These are phyloP conservation scores for Verbena officinalis DNA, from an alignment of 257 asterid genomes.

Conservation along the genomic window DNA sequence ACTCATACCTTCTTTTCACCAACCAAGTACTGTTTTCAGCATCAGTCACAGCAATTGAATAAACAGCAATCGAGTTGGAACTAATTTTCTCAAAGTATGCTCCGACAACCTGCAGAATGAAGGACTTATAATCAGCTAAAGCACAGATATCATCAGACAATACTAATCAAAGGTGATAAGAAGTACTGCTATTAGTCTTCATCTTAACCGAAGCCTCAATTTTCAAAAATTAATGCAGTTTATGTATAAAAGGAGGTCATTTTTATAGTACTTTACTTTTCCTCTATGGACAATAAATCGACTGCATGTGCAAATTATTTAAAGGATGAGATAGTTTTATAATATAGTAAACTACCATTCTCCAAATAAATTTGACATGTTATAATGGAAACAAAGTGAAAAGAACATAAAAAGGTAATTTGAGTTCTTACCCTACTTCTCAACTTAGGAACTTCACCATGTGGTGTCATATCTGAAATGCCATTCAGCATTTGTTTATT, in stretches of 20 bases:
- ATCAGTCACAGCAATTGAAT: slow-evolving; percentile 82
- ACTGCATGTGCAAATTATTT: neutral
- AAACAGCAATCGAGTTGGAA: slow-evolving; percentile 87
- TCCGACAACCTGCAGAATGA: slow-evolving; percentile 71
- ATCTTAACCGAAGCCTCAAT: slow-evolving; percentile 19
- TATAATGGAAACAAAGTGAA: slow-evolving; percentile 5
- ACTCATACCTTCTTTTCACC: slow-evolving; percentile 83
- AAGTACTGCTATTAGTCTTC: slow-evolving; percentile 8
- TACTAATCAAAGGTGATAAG: slow-evolving; percentile 21
- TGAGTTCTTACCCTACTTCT: slow-evolving; percentile 70
- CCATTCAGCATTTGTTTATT: slow-evolving; percentile 42
- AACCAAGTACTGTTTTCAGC: slow-evolving; percentile 73
- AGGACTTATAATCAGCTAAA: slow-evolving; percentile 36
- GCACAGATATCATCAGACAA: slow-evolving; percentile 26
- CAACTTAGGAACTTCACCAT: slow-evolving; percentile 68
- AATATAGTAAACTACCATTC: neutral
- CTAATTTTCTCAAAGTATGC: slow-evolving; percentile 92
- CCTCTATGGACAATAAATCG: slow-evolving; percentile 2
- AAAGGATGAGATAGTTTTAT: neutral
- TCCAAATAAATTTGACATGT: slow-evolving; percentile 12
- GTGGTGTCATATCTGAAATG: slow-evolving; percentile 50
- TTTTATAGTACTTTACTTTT: neutral
- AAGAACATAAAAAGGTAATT: slow-evolving; percentile 27
- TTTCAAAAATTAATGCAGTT: slow-evolving; percentile 8
- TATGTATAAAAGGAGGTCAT: slow-evolving; percentile 2